Conservation (phyloP, 768 basidiomycete genomes). For the Thelephora aurantiotincta region DNA sequence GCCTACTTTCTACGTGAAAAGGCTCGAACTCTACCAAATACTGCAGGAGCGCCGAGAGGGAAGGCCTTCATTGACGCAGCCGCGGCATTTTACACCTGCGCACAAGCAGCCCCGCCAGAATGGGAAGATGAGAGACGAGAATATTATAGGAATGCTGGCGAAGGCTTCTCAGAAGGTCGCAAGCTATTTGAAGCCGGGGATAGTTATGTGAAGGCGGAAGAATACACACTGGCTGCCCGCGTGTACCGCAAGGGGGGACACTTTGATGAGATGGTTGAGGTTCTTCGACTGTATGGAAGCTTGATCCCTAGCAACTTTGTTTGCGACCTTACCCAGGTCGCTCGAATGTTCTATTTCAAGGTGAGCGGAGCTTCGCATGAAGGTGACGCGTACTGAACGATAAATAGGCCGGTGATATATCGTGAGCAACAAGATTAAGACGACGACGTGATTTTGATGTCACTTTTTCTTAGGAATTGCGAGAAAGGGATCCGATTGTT, state of each 20-base stretch:
- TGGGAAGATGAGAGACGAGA: conserved; percentile 6
- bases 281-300: conserved; percentile 23
- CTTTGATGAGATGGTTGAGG: conserved; percentile 39
- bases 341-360: conserved; percentile 31
- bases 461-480: not conserved
- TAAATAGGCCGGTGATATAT: not conserved
- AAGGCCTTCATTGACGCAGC: conserved; percentile 29
- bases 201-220: conserved; percentile 25
- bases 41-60: conserved; percentile 4
- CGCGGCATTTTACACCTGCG: conserved; percentile 28
- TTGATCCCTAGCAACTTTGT: conserved; percentile 19
- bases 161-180: conserved; percentile 29
- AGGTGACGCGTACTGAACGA: conserved; percentile 1
- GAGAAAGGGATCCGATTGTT: conserved; percentile 40
- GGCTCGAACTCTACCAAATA: conserved; percentile 16
- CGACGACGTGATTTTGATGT: conserved; percentile 4
- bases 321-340: conserved; percentile 26
- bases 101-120: conserved; percentile 14
- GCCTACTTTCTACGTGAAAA: conserved; percentile 32
- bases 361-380: conserved; percentile 16
- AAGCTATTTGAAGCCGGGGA: conserved; percentile 29
- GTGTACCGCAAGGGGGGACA: conserved; percentile 33
- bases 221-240: conserved; percentile 29
- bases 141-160: conserved; percentile 28
- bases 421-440: conserved; percentile 11